Conservation (phyloP, 2,329 filamentous ascomycete species). For the Coniochaeta sp. region DNA sequence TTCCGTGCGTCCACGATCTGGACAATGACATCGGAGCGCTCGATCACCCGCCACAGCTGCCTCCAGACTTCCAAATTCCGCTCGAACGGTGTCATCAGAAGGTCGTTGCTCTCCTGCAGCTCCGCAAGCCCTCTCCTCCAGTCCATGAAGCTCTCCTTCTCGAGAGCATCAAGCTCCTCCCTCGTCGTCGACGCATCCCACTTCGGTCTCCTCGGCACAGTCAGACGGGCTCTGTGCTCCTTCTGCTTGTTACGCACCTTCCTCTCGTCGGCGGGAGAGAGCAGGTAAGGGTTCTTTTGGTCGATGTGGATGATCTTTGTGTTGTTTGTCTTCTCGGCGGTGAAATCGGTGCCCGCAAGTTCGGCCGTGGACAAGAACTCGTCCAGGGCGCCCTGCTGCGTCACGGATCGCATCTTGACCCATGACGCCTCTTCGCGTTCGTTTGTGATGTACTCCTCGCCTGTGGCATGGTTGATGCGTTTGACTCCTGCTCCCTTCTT, state of each 20-base stretch:
- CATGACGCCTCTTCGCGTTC: slow-evolving; percentile 84
- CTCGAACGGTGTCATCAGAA: slow-evolving; percentile 97
- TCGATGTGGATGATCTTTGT: slow-evolving; percentile 98
- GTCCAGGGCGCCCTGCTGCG: slow-evolving; percentile 91
- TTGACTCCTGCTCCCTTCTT: slow-evolving; percentile 56
- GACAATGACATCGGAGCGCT: slow-evolving; percentile 89
- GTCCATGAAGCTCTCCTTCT: slow-evolving; percentile 73
- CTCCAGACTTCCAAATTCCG: slow-evolving; percentile 96
- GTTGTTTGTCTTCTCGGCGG: slow-evolving; percentile 97
- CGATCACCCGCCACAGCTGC: slow-evolving; percentile 96
- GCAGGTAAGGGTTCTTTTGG: slow-evolving; percentile 89
- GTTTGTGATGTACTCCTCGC: slow-evolving; percentile 89
- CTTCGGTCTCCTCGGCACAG: slow-evolving; percentile 79
- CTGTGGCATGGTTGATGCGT: slow-evolving; percentile 70
- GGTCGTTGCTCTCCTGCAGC: slow-evolving; percentile 84
- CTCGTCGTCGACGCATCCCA: slow-evolving; percentile 86
- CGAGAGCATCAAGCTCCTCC: slow-evolving; percentile 68
- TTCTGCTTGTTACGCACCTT: slow-evolving; percentile 73
- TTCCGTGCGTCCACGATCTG: slow-evolving; percentile 98
- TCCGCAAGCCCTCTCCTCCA: slow-evolving; percentile 91
- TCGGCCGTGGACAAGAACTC: slow-evolving; percentile 95
- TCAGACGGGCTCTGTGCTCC: slow-evolving; percentile 69
- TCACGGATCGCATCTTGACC: slow-evolving; percentile 99
- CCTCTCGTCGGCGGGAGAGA: slow-evolving; percentile 79
- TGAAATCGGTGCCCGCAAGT: slow-evolving; percentile 96